Evolutionary conservation across 768 basidiomycete genomes (phyloP), one percentile per base, ranked within the genome.

Genomic region (Trametes cinnabarina): DNA sequence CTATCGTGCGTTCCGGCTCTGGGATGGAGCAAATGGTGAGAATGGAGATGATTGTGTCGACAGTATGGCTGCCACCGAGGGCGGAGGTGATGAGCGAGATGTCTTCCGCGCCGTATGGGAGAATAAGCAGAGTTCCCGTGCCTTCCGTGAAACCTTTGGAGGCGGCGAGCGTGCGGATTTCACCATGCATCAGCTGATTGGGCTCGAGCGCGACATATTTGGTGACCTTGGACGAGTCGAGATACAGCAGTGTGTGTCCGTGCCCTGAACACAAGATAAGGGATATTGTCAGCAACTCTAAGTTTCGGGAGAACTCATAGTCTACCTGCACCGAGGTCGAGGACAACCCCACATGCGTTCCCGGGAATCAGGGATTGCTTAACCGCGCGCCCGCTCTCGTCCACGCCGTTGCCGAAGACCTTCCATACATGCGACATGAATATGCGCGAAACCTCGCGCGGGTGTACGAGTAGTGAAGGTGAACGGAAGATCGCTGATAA

Each of bases 151-250:
- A 87, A 1, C 87, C 87, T 5, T 74, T 79, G 2, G 69, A 66
- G 25, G 72, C 67, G 3, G 87, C 88, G 4, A 68, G 66, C 1
- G 65, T 67, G 23, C 83, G 79, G 35, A 92, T 79, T 17, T 74
- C 66, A 4, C 72, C 55, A 65, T 90, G 87, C 87, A 90, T 88
- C 52, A 73, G 69, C 4, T 61, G 52, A 63, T 90, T 91, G 6
- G 90, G 89, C 64, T 91, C 89, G 5, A 91, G 68, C 1, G 88
- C 89, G 47, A 90, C 73, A 62, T 91, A 90, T 66, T 76, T 82
- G 1, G 81, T 79, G 19, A 90, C 84, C 26, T 71, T 73, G 1
- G 64, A 58, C 28, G 67, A 73, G 55, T 88, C 79, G 22, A 92
- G 78, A 63, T 91, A 90, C 28, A 74, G 75, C 12, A 79, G 71